These are phyloP conservation scores for Magnaporthiopsis rhizophila DNA, from an alignment of 2,329 filamentous ascomycete species.

Conservation along the genomic window DNA sequence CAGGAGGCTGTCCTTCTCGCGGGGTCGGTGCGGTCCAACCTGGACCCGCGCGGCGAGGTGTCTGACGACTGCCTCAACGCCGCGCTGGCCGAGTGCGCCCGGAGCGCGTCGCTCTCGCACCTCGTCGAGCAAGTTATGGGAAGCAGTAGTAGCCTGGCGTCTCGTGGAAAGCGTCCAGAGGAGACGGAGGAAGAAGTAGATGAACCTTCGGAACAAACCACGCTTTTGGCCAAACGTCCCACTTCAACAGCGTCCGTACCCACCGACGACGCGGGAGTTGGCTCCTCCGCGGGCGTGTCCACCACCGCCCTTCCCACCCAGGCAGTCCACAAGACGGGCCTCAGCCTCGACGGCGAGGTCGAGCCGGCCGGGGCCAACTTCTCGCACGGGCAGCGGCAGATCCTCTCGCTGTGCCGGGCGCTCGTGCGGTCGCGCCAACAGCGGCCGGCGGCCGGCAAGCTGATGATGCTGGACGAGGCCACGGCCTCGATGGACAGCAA, in stretches of 20 bases:
- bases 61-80: conserved; percentile 45
- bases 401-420: conserved; percentile 49
- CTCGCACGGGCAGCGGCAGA: conserved; percentile 49
- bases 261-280: neutral
- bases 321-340: conserved; percentile 4
- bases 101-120: conserved; percentile 33
- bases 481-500: conserved; percentile 53
- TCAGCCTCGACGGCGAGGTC: conserved; percentile 37
- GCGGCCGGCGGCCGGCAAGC: conserved; percentile 31
- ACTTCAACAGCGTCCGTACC: too few species aligned
- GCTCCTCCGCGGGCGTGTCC: neutral
- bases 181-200: neutral
- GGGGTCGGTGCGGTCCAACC: conserved; percentile 39
- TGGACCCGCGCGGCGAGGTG: conserved; percentile 56
- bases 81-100: conserved; percentile 54
- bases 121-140: neutral
- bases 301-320: neutral
- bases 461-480: conserved; percentile 51
- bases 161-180: neutral
- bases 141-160: too few species aligned
- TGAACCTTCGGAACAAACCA: conserved; percentile 11
- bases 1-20: conserved; percentile 30
- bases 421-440: conserved; percentile 31
- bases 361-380: conserved; percentile 47
- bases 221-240: conserved; percentile 9